Base-by-base conservation (phyloP, 495 filamentous ascomycete genomes). In the Penicillium odoratum region DNA sequence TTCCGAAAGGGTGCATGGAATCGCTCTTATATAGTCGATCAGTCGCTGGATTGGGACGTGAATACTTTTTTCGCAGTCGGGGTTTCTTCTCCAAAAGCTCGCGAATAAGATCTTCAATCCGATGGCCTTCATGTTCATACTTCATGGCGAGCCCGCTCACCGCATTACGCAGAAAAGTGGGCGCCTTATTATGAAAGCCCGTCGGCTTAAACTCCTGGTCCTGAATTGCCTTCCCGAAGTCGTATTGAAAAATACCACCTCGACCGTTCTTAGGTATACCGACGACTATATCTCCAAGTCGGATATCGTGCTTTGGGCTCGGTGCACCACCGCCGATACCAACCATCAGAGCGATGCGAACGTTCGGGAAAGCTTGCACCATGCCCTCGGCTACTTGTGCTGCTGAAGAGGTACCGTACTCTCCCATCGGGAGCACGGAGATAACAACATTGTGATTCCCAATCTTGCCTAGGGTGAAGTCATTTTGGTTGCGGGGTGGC, bases 221-320 rank as follows among this genome's bases (percentile, higher is more conserved):
- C 16, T 64, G 60, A 1, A 66, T 51, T 15, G 58, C 31, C 29
- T 69, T 69, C 1, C 76, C 74, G 46, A 72, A 65, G 45, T 78
- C 71, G 48, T 75, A 78, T 48, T 78, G 72, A 7, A 78, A 49
- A 0, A 79, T 71, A 21, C 75, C 74, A 7, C 70, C 54, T 31
- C 50, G 40, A 1, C 36, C 51, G 16, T 58, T 58, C 9, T 13
- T 25, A 42, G 69, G 70, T 4, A 62, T 57, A 48, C 74, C 67
- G 33, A 81, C 74, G n/a, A 66, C 59, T 28, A 66, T 48, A 52
- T 63, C 60, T 7, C 59, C 62, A 15, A 63, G 54, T 11, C 57
- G 59, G 34, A 69, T 58, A 56, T 71, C 63, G 46, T 62, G 57
- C 25, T 55, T 54, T 16, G 54, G 38, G 31, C 63, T 62, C 9